Percentiles rank a stretch among this genome's conserved stretches.
Evolutionary conservation across 495 filamentous ascomycete species (phyloP).

Genomic region (Lasiosphaeria miniovina): DNA sequence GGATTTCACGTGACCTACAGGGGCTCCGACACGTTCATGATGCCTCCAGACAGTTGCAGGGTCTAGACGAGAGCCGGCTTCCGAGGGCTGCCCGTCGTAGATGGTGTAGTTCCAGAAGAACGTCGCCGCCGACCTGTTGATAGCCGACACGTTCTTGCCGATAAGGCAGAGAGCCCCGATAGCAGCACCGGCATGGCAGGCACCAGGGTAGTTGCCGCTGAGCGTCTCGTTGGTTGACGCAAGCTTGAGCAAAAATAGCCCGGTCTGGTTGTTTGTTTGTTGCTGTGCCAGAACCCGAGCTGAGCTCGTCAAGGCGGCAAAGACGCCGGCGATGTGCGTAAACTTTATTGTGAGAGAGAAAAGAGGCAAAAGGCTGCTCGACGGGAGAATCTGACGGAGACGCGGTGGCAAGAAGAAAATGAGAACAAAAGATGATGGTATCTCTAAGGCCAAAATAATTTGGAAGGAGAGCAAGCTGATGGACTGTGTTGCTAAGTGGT

Average conservation of each 20-base stretch:
- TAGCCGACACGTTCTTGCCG: slow-evolving; percentile 16
- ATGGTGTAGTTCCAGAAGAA: slow-evolving; percentile 36
- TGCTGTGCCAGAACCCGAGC: slow-evolving; percentile 34
- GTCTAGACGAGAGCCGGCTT: slow-evolving; percentile 43
- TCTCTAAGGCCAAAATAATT: neutral
- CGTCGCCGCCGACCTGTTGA: slow-evolving; percentile 9
- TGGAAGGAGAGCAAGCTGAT: neutral
- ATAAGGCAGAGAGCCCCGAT: slow-evolving; percentile 51
- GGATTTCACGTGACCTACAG: slow-evolving; percentile 40
- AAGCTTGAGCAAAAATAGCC: slow-evolving; percentile 42
- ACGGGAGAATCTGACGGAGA: neutral
- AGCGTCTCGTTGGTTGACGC: slow-evolving; percentile 29
- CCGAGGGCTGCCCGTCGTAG: slow-evolving; percentile 24
- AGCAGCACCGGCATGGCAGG: slow-evolving; percentile 57
- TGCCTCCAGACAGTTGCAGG: slow-evolving; percentile 29
- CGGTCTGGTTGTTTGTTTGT: slow-evolving; percentile 31
- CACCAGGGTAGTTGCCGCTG: slow-evolving; percentile 36
- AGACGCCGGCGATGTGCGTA: slow-evolving; percentile 10
- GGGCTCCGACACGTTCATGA: slow-evolving; percentile 32
- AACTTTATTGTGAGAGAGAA: slow-evolving; percentile 17
- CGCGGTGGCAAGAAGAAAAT: neutral
- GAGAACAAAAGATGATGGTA: slow-evolving; percentile 5
- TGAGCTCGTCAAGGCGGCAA: slow-evolving; percentile 21
- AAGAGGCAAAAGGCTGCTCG: neutral
- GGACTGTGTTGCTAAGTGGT: neutral